Conservation (phyloP, 2,329 filamentous ascomycete genomes). For the Exophiala spinifera region DNA sequence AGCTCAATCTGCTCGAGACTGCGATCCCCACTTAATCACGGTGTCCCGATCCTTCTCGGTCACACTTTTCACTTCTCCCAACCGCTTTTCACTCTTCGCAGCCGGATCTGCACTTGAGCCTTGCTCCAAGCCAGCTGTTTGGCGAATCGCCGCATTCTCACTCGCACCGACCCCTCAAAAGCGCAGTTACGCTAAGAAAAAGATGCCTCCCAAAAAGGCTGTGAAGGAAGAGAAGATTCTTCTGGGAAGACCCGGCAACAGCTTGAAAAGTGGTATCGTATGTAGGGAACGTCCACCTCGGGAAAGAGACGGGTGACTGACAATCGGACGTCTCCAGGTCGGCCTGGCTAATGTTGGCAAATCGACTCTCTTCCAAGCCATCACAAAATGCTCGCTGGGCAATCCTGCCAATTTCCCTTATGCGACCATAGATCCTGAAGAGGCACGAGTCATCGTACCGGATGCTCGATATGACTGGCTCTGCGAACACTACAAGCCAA, state of each 20-base stretch:
- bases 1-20: slow-evolving; percentile 17
- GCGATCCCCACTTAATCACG: slow-evolving; percentile 9
- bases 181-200: slow-evolving; percentile 60
- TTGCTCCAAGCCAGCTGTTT: slow-evolving; percentile 29
- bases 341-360: slow-evolving; percentile 99
- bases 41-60: slow-evolving; percentile 5
- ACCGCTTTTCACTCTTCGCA: slow-evolving; percentile 56
- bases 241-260: slow-evolving; percentile 94
- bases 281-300: slow-evolving; percentile 55
- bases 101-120: slow-evolving; percentile 63
- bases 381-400: slow-evolving; percentile 94
- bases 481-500: slow-evolving; percentile 93
- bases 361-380: slow-evolving; percentile 98
- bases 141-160: slow-evolving; percentile 10
- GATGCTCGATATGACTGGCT: slow-evolving; percentile 97
- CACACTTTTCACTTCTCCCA: slow-evolving; percentile 54
- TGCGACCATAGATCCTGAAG: slow-evolving; percentile 97
- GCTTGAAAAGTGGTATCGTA: slow-evolving; percentile 95
- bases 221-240: slow-evolving; percentile 93
- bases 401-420: slow-evolving; percentile 99
- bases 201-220: slow-evolving; percentile 94
- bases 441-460: slow-evolving; percentile 93
- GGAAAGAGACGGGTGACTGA: slow-evolving; percentile 12
- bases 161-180: slow-evolving; percentile 6
- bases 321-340: slow-evolving; percentile 58